These are phyloP conservation scores for Danielia oregonensis DNA, from an alignment of 805 yeast species.

Conservation along the genomic window DNA sequence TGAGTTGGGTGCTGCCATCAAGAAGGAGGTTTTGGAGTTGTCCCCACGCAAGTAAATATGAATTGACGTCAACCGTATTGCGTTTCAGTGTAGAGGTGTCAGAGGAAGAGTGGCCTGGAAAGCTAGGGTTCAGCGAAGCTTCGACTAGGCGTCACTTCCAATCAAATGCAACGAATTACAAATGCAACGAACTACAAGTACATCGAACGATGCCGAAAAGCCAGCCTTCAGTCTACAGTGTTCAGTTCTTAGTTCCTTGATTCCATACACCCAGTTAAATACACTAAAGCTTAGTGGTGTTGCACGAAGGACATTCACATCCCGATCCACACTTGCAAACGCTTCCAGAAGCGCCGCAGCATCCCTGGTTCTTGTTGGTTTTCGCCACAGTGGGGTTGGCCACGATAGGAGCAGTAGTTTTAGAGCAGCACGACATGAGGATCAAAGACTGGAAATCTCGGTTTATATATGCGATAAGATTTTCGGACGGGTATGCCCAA, in stretches of 20 bases:
- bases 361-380: slow-evolving; percentile 7
- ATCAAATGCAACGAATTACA: too few relatives aligned
- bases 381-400: background rate
- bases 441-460: too few relatives aligned
- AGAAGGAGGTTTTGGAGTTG: slow-evolving; percentile 54
- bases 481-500: slow-evolving; percentile 9
- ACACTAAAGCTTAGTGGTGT: slow-evolving; percentile 36
- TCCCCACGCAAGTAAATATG: slow-evolving; percentile 41
- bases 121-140: background rate
- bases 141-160: too few relatives aligned
- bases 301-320: slow-evolving; percentile 39
- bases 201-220: too few relatives aligned
- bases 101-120: background rate
- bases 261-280: background rate
- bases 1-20: slow-evolving; percentile 63
- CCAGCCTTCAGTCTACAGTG: too few relatives aligned
- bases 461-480: background rate
- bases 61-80: too few relatives aligned
- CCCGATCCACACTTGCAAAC: slow-evolving; percentile 40
- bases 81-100: background rate
- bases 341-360: slow-evolving; percentile 34
- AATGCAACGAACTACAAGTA: too few relatives aligned
- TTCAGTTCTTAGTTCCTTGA: background rate
- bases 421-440: too few relatives aligned
- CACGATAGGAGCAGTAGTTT: too few relatives aligned